Evolutionary conservation across 2,329 filamentous ascomycete genomes (phyloP).

Genomic region (Orbilia brochopaga): DNA sequence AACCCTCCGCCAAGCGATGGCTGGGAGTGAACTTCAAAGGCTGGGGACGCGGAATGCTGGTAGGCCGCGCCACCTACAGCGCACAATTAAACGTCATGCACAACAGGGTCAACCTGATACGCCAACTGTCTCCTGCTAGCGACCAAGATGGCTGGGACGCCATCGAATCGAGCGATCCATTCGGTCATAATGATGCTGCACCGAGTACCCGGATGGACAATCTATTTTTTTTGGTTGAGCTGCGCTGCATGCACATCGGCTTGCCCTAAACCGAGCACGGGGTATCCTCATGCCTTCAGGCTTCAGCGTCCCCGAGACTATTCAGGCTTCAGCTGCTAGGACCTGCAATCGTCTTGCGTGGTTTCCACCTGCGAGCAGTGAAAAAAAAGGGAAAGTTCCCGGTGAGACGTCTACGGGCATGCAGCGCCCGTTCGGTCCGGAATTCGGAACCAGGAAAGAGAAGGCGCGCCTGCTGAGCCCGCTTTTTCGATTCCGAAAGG

Average conservation of each 20-base stretch:
- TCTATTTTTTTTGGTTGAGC: too few species aligned
- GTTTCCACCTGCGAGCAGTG: neutral
- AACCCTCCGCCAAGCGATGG: constrained; percentile 1
- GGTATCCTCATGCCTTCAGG: too few species aligned
- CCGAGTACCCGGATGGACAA: neutral
- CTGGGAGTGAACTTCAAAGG: neutral
- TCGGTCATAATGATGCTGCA: neutral
- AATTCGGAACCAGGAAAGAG: too few species aligned
- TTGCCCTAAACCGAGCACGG: too few species aligned
- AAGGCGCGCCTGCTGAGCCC: neutral
- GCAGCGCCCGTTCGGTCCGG: too few species aligned
- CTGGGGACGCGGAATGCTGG: neutral
- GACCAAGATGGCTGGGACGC: neutral
- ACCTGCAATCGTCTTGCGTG: too few species aligned
- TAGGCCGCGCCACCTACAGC: neutral
- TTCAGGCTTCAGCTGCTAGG: too few species aligned
- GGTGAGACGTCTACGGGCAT: neutral
- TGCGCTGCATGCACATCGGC: too few species aligned
- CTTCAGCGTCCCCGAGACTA: too few species aligned
- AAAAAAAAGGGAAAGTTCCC: neutral
- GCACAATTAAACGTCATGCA: neutral
- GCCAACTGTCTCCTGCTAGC: neutral
- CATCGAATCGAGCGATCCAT: neutral
- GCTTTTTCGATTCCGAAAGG: too few species aligned
- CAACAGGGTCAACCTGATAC: neutral